A percentile compares a stretch with the other conserved stretches of the same genome.
phyloP scores from a whole-genome alignment of 257 asterid species.

The Nicotiana noctiflora region DNA sequence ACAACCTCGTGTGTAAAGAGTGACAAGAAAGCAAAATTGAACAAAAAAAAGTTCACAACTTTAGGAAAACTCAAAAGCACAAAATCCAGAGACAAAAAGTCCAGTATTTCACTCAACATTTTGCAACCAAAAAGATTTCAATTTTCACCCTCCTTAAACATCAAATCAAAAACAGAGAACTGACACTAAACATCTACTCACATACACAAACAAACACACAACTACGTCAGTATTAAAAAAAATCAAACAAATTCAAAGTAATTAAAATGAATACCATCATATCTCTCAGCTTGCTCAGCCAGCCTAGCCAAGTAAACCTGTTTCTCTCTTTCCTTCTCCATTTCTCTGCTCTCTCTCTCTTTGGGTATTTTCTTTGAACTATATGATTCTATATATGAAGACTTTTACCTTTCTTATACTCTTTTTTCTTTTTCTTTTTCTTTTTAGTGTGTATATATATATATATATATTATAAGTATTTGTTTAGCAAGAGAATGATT shows the following conservation, averaged over 20 bases:
- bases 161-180: background rate
- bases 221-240: background rate
- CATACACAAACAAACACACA: background rate
- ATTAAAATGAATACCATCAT: slow-evolving; percentile 42
- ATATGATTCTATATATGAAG: background rate
- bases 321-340: slow-evolving; percentile 64
- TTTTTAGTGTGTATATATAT: background rate
- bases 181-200: background rate
- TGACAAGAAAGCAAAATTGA: background rate
- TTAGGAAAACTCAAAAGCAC: background rate
- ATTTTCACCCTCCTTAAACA: background rate
- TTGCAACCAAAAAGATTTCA: background rate
- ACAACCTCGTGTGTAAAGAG: background rate
- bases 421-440: background rate
- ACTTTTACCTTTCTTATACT: background rate
- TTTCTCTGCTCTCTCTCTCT: slow-evolving; percentile 17
- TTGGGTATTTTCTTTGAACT: background rate
- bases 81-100: background rate
- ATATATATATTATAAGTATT: no score
- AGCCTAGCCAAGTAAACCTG: slow-evolving; percentile 67
- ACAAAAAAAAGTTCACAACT: background rate
- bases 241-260: background rate
- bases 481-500: background rate
- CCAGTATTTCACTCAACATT: slow-evolving; percentile 1
- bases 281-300: slow-evolving; percentile 76